These are phyloP conservation scores for Phoma herbarum DNA, from an alignment of 2,329 filamentous ascomycete species.

Conservation along the genomic window DNA sequence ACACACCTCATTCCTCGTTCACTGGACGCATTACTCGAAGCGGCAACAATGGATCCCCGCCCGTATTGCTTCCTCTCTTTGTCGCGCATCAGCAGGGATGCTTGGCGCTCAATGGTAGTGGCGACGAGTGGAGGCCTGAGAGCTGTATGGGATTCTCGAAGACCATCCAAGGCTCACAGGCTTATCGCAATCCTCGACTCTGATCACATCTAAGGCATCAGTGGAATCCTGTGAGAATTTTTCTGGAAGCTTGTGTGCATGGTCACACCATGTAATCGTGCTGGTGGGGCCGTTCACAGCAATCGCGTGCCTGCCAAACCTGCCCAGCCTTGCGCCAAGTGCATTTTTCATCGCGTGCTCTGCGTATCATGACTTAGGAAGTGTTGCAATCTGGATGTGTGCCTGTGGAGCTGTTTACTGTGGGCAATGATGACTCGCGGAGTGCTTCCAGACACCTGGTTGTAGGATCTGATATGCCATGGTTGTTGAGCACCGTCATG, in stretches of 20 bases:
- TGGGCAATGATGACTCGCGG: slow-evolving; percentile 7
- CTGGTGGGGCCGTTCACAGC: slow-evolving; percentile 5
- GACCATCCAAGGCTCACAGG: neutral
- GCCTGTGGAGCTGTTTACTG: slow-evolving; percentile 5
- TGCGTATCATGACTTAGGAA: neutral
- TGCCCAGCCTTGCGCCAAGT: slow-evolving; percentile 19
- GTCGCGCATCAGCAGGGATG: slow-evolving; percentile 7
- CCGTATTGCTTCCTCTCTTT: slow-evolving; percentile 10
- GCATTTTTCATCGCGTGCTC: neutral
- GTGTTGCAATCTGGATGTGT: slow-evolving; percentile 3
- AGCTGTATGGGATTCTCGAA: slow-evolving; percentile 6
- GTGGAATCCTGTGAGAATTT: slow-evolving; percentile 12
- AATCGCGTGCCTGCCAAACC: slow-evolving; percentile 5
- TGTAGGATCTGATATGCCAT: slow-evolving; percentile 6
- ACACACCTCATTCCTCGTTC: slow-evolving; percentile 3
- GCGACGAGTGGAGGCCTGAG: neutral
- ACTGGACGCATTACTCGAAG: slow-evolving; percentile 4
- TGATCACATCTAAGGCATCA: neutral
- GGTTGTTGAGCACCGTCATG: neutral
- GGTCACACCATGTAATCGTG: slow-evolving; percentile 16
- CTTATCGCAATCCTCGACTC: slow-evolving; percentile 11
- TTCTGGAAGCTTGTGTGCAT: slow-evolving; percentile 12
- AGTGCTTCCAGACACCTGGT: slow-evolving; percentile 16
- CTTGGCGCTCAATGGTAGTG: slow-evolving; percentile 12
- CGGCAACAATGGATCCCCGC: slow-evolving; percentile 4